Percentiles rank a stretch among this genome's conserved stretches.
Evolutionary conservation across 306 rosid species (phyloP).

Genomic region (Elaeagnus macrophylla): DNA sequence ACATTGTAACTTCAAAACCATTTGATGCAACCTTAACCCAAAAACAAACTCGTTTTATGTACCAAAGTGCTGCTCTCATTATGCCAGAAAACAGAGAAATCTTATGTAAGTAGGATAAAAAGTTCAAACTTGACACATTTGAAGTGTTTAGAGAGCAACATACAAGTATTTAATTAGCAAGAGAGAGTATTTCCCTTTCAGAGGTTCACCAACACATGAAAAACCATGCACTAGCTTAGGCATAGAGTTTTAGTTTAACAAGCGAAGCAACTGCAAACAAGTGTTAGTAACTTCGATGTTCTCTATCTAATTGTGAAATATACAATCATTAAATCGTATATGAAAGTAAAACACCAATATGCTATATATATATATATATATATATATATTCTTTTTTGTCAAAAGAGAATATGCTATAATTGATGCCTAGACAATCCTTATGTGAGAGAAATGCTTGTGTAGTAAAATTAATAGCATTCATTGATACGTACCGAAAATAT

Average conservation of each 20-base stretch:
- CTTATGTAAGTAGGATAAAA: no score
- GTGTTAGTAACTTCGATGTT: background rate
- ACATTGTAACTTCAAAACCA: background rate
- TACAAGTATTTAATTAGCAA: background rate
- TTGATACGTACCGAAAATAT: no score
- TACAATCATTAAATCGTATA: no score
- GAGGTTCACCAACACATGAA: constrained; percentile 16
- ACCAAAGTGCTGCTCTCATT: constrained; percentile 3
- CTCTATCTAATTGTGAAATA: no score
- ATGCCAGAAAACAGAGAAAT: constrained; percentile 9
- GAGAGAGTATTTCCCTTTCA: constrained; percentile 15
- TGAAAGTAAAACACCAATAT: no score
- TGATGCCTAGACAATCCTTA: no score
- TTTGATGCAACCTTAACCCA: constrained; percentile 9
- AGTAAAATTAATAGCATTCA: no score
- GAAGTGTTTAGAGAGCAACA: background rate
- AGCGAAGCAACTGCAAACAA: background rate
- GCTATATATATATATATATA: no score
- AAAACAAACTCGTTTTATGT: constrained; percentile 2
- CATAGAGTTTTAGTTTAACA: background rate
- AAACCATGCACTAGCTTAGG: background rate
- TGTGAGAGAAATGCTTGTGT: no score
- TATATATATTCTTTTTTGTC: no score
- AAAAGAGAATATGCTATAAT: no score
- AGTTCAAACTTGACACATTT: constrained; percentile 12